Evolutionary conservation across 202 grass and related monocot species (phyloP), one percentile per base, ranked within the genome.

Genomic region (Dendrocalamus latiflorus): DNA sequence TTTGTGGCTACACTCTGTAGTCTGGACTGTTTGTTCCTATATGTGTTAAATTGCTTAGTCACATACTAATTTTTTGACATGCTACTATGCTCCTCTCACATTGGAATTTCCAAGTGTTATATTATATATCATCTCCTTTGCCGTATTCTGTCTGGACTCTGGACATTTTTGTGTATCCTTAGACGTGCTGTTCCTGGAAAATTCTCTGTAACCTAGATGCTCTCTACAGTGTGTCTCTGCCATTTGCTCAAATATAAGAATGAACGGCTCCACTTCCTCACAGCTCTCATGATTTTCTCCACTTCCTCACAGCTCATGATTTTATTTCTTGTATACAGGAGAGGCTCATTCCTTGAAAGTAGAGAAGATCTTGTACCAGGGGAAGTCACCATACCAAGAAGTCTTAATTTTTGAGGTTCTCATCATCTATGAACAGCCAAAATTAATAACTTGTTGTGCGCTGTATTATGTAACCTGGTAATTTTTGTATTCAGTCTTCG

Each of bases 251-350:
- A 8, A 39, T 60, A 60, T 84, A 26, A 34, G 5, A 72, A 33
- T 81, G 63, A 85, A 72, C 57, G n/a, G n/a, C 5, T 42, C 47
- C 43, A 61, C 33, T 75, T 74, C 39, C 50, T 77, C 10, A n/a
- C n/a, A n/a, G n/a, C n/a, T n/a, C n/a, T n/a, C n/a, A n/a, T n/a
- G n/a, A n/a, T n/a, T n/a, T n/a, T n/a, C n/a, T n/a, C n/a, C n/a
- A n/a, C n/a, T n/a, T n/a, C n/a, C n/a, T n/a, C n/a, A 28, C 5
- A 45, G 50, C 11, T 74, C 34, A 0, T 82, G 62, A 76, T 76
- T 74, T 74, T 63, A 68, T 71, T 83, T 61, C 4, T n/a, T n/a
- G n/a, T n/a, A n/a, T n/a, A n/a, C n/a, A n/a, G n/a, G n/a, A n/a
- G n/a, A n/a, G n/a, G n/a, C n/a, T n/a, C n/a, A n/a, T n/a, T n/a